Evolutionary conservation across 2,329 filamentous ascomycete genomes (phyloP).

Genomic region (Furcasterigmium furcatum): DNA sequence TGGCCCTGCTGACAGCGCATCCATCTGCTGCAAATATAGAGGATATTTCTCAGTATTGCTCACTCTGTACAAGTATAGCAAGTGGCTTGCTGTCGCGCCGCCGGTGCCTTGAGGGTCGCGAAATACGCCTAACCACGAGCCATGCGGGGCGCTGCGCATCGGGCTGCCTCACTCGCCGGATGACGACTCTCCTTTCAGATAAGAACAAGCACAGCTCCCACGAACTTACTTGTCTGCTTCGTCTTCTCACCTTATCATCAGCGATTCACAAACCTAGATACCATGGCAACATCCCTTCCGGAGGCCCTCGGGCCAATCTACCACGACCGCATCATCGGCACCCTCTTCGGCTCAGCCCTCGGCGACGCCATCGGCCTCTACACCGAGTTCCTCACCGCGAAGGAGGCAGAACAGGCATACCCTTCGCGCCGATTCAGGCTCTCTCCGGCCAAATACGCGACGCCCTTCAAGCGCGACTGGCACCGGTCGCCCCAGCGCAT

Average conservation of each 20-base stretch:
- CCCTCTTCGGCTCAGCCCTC: conserved; percentile 46
- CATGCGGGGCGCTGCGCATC: no score
- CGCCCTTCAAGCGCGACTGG: conserved; percentile 37
- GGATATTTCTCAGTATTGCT: no score
- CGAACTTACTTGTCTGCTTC: neutral
- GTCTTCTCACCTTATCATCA: neutral
- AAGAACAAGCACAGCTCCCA: no score
- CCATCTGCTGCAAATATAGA: no score
- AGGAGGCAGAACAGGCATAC: conserved; percentile 29
- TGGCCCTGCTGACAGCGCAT: no score
- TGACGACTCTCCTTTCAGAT: no score
- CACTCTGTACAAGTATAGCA: no score
- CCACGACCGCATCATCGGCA: conserved; percentile 37
- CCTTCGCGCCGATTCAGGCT: conserved; percentile 35
- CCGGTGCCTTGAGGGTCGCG: no score
- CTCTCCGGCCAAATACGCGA: conserved; percentile 26
- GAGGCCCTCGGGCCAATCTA: neutral
- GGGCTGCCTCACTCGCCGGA: no score
- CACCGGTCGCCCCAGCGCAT: conserved; percentile 38
- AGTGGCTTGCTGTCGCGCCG: no score
- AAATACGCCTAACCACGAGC: no score
- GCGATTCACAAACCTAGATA: neutral
- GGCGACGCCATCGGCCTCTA: conserved; percentile 53
- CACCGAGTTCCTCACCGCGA: conserved; percentile 45
- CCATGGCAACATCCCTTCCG: conserved; percentile 2